These are phyloP conservation scores for Sphaerulina musiva DNA, from an alignment of 2,329 filamentous ascomycete genomes.

Conservation along the genomic window DNA sequence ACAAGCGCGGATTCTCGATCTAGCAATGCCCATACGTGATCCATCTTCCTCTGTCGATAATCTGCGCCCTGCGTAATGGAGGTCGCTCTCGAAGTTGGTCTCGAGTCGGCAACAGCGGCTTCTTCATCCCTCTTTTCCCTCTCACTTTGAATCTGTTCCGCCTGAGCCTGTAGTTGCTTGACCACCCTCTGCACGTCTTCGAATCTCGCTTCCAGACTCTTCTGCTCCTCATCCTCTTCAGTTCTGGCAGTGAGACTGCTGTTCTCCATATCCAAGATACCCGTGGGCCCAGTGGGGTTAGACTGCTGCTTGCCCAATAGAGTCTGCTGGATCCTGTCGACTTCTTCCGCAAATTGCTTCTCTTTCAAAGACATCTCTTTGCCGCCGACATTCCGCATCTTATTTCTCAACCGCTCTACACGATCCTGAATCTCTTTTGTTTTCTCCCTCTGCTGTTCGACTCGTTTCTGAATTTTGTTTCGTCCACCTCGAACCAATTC, in stretches of 20 bases:
- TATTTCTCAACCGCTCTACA: constrained; percentile 53
- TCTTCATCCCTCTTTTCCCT: constrained; percentile 26
- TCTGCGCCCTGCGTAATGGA: constrained; percentile 46
- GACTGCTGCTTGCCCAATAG: constrained; percentile 25
- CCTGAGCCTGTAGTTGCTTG: constrained; percentile 26
- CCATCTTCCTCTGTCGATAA: constrained; percentile 57
- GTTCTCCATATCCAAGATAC: constrained; percentile 31
- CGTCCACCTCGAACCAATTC: constrained; percentile 21
- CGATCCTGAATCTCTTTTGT: constrained; percentile 54
- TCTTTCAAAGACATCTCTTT: constrained; percentile 59
- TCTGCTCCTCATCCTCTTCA: constrained; percentile 10
- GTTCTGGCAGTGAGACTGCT: constrained; percentile 17
- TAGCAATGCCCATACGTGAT: constrained; percentile 57
- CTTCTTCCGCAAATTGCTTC: constrained; percentile 53
- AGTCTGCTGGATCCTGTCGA: constrained; percentile 39
- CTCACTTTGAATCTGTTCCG: constrained; percentile 21
- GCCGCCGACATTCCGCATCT: constrained; percentile 43
- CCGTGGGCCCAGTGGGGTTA: constrained; percentile 17
- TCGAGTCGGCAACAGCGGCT: constrained; percentile 21
- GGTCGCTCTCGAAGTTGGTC: constrained; percentile 34
- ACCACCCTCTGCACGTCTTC: constrained; percentile 26
- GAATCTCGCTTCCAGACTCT: constrained; percentile 21
- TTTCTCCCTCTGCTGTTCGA: constrained; percentile 49
- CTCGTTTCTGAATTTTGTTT: constrained; percentile 53
- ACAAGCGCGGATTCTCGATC: constrained; percentile 62